Evolutionary conservation across 495 filamentous ascomycete genomes (phyloP).

Genomic region (Penicillium riverlandense): DNA sequence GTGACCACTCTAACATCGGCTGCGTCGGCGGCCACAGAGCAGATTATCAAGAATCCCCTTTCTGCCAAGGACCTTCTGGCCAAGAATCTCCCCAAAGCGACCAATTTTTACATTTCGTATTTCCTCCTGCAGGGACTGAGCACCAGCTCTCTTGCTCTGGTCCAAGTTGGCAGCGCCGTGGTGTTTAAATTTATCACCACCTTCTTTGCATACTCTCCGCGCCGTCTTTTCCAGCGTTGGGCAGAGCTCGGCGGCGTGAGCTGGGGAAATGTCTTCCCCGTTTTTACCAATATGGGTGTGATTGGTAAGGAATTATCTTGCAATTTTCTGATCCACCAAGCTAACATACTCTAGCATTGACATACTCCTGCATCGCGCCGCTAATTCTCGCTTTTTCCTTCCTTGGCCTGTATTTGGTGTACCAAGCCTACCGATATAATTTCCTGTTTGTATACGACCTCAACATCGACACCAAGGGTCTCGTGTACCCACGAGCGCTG

Average conservation of each 20-base stretch:
- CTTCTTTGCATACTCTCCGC: slow-evolving; percentile 54
- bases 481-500: slow-evolving; percentile 78
- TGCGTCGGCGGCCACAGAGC: slow-evolving; percentile 55
- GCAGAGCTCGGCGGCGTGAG: slow-evolving; percentile 51
- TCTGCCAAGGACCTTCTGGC: slow-evolving; percentile 59
- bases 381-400: slow-evolving; percentile 78
- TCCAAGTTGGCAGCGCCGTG: slow-evolving; percentile 66
- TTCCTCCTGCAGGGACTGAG: slow-evolving; percentile 83
- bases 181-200: slow-evolving; percentile 70
- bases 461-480: slow-evolving; percentile 76
- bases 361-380: slow-evolving; percentile 80
- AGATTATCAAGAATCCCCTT: slow-evolving; percentile 59
- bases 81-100: slow-evolving; percentile 65
- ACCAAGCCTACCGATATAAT: slow-evolving; percentile 88
- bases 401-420: slow-evolving; percentile 71
- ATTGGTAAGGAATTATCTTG: slow-evolving; percentile 45
- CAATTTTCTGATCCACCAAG: neutral
- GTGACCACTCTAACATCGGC: slow-evolving; percentile 72
- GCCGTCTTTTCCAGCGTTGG: slow-evolving; percentile 59
- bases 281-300: slow-evolving; percentile 82
- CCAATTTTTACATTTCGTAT: slow-evolving; percentile 88
- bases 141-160: slow-evolving; percentile 61
- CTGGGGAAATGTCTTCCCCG: slow-evolving; percentile 81
- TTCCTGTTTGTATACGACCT: slow-evolving; percentile 82
- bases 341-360: slow-evolving; percentile 43